Base-by-base conservation (phyloP, 73 alveolate genomes). In the Blepharisma japonicum region DNA sequence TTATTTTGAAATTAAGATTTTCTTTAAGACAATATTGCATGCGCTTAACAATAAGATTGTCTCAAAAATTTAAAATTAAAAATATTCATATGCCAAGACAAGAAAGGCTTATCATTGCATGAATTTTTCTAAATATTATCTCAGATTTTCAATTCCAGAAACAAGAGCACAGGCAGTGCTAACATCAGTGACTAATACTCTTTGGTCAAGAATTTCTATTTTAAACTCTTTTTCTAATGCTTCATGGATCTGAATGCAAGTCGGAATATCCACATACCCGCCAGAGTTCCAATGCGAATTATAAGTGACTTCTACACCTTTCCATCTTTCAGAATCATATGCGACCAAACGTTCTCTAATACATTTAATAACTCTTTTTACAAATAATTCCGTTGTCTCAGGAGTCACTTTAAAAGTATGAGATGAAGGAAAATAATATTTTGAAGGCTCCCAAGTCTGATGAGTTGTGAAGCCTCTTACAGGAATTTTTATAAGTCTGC, bases 151-250 rank as follows among this genome's bases (percentile, higher is more conserved):
- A 11, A 14, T 20, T n/a, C 74, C 80, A 9, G 80, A 70, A 45
- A 85, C 92, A 46, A 85, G 81, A 56, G 78, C 86, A 77, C 71
- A 90, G 81, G 88, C 91, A 71, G 83, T 90, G 71, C 84, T 85
- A 48, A 87, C 71, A 39, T 88, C 86, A 50, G 86, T 56, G 53
- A 92, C 87, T 45, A 92, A 72, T 67, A 89, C 81, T 76, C 86
- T 90, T 68, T 91, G 81, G 68, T 92, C 98, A 68, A 90, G 91
- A 79, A 92, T 82, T 77, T 92, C 97, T 45, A 92, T 79, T 48
- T 92, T 90, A 83, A 92, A 92, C 72, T 92, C 98, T 68, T 91
- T 90, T 79, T 92, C 98, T n/a, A 92, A 79, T 21, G 92, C 92
- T 56, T 92, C 98, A 71, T 92, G 98, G 45, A 92, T 76, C 21